Conservation (phyloP, 1,139 yeast species). For the Nematodospora anomalae region DNA sequence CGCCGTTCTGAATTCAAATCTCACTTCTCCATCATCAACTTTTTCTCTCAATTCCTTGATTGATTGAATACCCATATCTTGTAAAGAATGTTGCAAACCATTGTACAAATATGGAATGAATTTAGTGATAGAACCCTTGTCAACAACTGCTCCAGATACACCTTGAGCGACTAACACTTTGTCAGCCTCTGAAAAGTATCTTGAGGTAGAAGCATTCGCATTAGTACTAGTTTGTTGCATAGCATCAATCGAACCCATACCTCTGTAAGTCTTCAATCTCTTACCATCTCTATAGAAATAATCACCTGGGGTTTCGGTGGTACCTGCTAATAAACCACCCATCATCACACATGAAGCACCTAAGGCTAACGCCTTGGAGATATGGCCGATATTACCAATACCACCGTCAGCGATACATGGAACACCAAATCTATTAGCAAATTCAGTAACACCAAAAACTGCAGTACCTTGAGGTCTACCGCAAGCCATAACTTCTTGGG, state of each 20-base stretch:
- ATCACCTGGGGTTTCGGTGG: constrained; percentile 97
- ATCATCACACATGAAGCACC: constrained; percentile 99
- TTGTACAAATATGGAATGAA: constrained; percentile 91
- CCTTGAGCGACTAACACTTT: constrained; percentile 98
- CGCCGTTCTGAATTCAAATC: constrained; percentile 98
- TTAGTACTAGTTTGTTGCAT: constrained; percentile 89
- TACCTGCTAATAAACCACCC: constrained; percentile 99
- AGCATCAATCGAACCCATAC: constrained; percentile 99
- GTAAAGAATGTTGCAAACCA: constrained; percentile 98
- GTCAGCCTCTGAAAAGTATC: constrained; percentile 96
- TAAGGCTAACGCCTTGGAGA: constrained; percentile 91
- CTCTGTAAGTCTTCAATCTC: constrained; percentile 96
- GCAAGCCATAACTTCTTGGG: constrained; percentile 99
- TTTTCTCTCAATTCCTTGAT: constrained; percentile 60
- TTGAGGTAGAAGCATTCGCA: constrained; percentile 96
- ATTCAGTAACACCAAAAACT: constrained; percentile 82
- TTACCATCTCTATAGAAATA: constrained; percentile 97
- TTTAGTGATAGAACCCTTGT: constrained; percentile 92
- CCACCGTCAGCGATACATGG: constrained; percentile 99
- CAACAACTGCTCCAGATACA: constrained; percentile 95
- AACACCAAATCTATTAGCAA: constrained; percentile 86
- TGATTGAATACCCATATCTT: constrained; percentile 89
- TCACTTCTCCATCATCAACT: constrained; percentile 68
- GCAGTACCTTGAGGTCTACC: constrained; percentile 99
- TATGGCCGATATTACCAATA: constrained; percentile 97